phyloP scores from a whole-genome alignment of 2,329 filamentous ascomycete genomes.

The Fusarium secorum region DNA sequence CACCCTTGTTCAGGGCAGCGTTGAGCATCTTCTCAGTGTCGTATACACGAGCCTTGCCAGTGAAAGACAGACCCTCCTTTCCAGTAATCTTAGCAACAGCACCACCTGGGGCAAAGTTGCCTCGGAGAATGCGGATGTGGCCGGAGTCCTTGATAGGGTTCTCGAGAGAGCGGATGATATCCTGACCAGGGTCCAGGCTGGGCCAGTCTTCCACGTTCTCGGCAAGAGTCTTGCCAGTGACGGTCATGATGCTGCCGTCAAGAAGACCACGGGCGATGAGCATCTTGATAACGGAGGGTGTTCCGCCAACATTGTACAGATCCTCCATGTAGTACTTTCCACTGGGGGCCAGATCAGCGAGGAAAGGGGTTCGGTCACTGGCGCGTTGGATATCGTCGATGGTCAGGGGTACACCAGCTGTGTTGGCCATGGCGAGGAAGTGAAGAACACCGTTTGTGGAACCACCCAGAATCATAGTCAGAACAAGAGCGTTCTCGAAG shows the following conservation, averaged over 20 bases:
- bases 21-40: conserved; percentile 85
- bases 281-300: conserved; percentile 85
- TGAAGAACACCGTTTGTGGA: conserved; percentile 90
- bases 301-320: conserved; percentile 84
- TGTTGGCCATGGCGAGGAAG: conserved; percentile 88
- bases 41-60: conserved; percentile 82
- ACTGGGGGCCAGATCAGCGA: conserved; percentile 84
- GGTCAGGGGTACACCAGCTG: conserved; percentile 77
- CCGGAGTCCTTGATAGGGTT: conserved; percentile 81
- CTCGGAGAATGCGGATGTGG: conserved; percentile 86
- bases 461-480: conserved; percentile 92
- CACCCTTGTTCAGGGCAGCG: conserved; percentile 74
- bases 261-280: conserved; percentile 79
- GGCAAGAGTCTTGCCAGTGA: conserved; percentile 84
- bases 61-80: conserved; percentile 87
- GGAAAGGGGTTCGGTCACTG: conserved; percentile 82
- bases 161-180: conserved; percentile 83
- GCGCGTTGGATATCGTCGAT: conserved; percentile 85
- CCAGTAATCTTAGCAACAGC: conserved; percentile 97
- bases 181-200: conserved; percentile 78
- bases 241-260: conserved; percentile 79
- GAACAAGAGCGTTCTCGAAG: conserved; percentile 87
- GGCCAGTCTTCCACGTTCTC: conserved; percentile 83
- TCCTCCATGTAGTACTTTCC: conserved; percentile 90
- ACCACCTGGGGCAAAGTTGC: conserved; percentile 87